Evolutionary conservation across 2,329 filamentous ascomycete genomes (phyloP).

Genomic region (Simplicillium aogashimaense): DNA sequence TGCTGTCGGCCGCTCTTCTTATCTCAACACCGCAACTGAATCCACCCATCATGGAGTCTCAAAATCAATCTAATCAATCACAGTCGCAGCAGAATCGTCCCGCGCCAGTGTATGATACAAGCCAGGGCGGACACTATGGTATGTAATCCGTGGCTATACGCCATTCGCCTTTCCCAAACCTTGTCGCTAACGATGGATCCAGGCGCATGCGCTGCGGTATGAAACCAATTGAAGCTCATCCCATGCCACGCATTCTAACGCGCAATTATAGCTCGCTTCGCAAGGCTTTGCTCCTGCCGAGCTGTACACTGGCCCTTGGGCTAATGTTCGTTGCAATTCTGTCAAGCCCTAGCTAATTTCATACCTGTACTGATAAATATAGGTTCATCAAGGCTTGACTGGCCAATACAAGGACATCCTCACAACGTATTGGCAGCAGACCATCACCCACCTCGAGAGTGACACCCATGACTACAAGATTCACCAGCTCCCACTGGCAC

Average conservation of each 20-base stretch:
- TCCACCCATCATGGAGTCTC: slow-evolving; percentile 24
- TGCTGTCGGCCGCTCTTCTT: too few species aligned
- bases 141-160: slow-evolving; percentile 18
- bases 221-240: slow-evolving; percentile 7
- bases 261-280: slow-evolving; percentile 58
- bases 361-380: not conserved
- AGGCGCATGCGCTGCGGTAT: slow-evolving; percentile 39
- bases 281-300: slow-evolving; percentile 88
- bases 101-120: slow-evolving; percentile 61
- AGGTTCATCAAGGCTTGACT: slow-evolving; percentile 92
- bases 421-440: slow-evolving; percentile 98
- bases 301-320: slow-evolving; percentile 89
- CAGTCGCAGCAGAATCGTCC: slow-evolving; percentile 48
- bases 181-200: slow-evolving; percentile 13
- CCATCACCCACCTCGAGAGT: slow-evolving; percentile 87
- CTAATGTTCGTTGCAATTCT: slow-evolving; percentile 59
- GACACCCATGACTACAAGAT: slow-evolving; percentile 98
- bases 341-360: not conserved
- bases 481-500: slow-evolving; percentile 90
- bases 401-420: slow-evolving; percentile 94
- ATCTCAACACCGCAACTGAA: too few species aligned
- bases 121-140: slow-evolving; percentile 72
- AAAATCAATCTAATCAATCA: slow-evolving; percentile 37
- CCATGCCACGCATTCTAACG: slow-evolving; percentile 15
- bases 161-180: not conserved